Percentiles rank a stretch among this genome's conserved stretches.
Conservation (phyloP, 805 yeast genomes). For the Schwanniomyces pseudopolymorphus region DNA sequence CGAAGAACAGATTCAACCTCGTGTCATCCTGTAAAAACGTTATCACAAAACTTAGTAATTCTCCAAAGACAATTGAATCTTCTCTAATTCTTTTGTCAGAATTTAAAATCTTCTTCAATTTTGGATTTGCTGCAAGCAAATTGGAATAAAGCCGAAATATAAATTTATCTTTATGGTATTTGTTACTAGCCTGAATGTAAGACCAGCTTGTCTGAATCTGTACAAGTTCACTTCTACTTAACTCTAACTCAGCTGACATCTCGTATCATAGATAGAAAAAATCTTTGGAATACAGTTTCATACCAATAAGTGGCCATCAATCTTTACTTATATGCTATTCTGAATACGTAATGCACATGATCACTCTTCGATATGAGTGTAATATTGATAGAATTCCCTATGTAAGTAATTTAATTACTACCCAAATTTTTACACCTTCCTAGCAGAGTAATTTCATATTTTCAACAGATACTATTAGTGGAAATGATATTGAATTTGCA, state of each 20-base stretch:
- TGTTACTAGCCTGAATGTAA: constrained; percentile 25
- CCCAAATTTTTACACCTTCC: constrained; percentile 1
- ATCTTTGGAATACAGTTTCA: neutral
- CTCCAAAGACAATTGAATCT: constrained; percentile 36
- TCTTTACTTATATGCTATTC: neutral
- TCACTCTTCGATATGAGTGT: neutral
- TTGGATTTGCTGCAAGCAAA: constrained; percentile 30
- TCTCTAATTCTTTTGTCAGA: constrained; percentile 20
- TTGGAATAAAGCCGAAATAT: constrained; percentile 31
- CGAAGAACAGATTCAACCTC: constrained; percentile 32
- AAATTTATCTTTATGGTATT: constrained; percentile 29
- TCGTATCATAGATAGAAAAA: neutral
- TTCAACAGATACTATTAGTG: neutral
- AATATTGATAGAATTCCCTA: constrained; percentile 1
- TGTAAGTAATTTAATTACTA: neutral
- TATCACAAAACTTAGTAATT: constrained; percentile 31
- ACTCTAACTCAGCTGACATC: constrained; percentile 5
- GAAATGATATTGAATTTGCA: neutral
- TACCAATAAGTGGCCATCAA: neutral
- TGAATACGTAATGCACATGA: neutral
- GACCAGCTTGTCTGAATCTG: constrained; percentile 34
- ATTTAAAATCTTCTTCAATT: constrained; percentile 20
- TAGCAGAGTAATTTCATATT: constrained; percentile 3
- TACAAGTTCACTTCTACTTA: constrained; percentile 14
- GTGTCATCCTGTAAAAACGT: constrained; percentile 26